These are phyloP conservation scores for Davidsoniella eucalypti DNA, from an alignment of 2,329 filamentous ascomycete genomes.

Conservation along the genomic window DNA sequence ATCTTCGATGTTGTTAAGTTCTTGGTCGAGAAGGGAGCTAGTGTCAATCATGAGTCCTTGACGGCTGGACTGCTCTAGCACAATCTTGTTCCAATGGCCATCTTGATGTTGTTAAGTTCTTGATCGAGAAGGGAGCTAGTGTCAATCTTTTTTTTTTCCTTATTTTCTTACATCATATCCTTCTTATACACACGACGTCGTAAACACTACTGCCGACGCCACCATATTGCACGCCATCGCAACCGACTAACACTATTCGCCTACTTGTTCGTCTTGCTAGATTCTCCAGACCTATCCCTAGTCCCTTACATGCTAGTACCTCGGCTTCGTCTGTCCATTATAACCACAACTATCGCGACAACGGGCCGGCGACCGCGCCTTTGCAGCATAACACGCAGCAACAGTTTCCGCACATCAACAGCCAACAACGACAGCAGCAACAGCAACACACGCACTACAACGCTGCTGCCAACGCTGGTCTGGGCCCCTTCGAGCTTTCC, in stretches of 20 bases:
- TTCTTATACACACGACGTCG: background rate
- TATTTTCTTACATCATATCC: background rate
- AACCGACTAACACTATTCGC: background rate
- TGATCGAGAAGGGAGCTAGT: no score
- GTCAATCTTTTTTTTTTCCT: background rate
- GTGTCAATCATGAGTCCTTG: no score
- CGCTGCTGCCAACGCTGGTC: background rate
- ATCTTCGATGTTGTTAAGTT: no score
- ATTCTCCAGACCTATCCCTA: slow-evolving; percentile 8
- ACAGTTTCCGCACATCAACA: background rate
- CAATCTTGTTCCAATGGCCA: no score
- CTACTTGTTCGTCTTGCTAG: background rate
- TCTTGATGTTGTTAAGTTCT: no score
- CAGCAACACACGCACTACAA: background rate
- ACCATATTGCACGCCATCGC: background rate
- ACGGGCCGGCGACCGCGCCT: slow-evolving; percentile 8
- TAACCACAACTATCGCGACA: slow-evolving; percentile 2
- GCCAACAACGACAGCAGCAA: background rate
- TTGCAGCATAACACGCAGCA: slow-evolving; percentile 1
- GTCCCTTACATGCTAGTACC: slow-evolving; percentile 10
- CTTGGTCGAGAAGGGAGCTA: no score
- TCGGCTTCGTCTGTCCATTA: slow-evolving; percentile 3
- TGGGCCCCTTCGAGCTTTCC: background rate
- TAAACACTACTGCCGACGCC: background rate
- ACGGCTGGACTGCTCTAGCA: no score